phyloP scores from a whole-genome alignment of 164 flowering plant genomes.

The Kalanchoe fedtschenkoi region DNA sequence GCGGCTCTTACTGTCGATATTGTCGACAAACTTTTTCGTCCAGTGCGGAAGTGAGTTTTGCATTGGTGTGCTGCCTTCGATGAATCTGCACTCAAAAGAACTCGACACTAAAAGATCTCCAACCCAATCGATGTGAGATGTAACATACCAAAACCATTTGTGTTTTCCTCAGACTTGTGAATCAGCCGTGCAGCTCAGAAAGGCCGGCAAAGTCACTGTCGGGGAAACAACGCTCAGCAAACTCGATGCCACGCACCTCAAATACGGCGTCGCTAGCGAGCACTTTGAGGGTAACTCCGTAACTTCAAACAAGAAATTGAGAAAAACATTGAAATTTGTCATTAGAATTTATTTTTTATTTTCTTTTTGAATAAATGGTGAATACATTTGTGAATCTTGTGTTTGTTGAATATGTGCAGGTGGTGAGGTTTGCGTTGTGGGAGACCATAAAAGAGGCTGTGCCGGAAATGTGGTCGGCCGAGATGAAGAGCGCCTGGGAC shows the following conservation, averaged over 20 bases:
- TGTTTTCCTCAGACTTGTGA: constrained; percentile 70
- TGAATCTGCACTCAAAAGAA: too few species aligned
- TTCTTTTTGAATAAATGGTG: too few species aligned
- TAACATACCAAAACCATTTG: too few species aligned
- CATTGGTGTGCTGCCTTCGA: too few species aligned
- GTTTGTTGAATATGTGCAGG: constrained; percentile 24
- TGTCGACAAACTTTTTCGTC: too few species aligned
- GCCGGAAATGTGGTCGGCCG: constrained; percentile 75
- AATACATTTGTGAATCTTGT: not conserved
- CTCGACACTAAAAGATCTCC: too few species aligned
- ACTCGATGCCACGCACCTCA: constrained; percentile 60
- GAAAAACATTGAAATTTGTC: too few species aligned
- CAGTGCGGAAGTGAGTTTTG: too few species aligned
- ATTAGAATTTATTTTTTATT: too few species aligned
- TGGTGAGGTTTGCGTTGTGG: constrained; percentile 53
- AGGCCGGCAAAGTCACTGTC: constrained; percentile 57
- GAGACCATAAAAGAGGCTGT: constrained; percentile 78
- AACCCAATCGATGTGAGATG: not conserved
- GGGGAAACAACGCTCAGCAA: constrained; percentile 54
- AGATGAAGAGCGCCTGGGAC: constrained; percentile 78
- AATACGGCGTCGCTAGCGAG: constrained; percentile 55
- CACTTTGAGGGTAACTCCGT: constrained; percentile 57
- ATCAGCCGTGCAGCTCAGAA: constrained; percentile 73
- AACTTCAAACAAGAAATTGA: too few species aligned
- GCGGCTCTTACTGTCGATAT: too few species aligned